phyloP scores from a whole-genome alignment of 208 protist genomes.

The Leishmania guyanensis region DNA sequence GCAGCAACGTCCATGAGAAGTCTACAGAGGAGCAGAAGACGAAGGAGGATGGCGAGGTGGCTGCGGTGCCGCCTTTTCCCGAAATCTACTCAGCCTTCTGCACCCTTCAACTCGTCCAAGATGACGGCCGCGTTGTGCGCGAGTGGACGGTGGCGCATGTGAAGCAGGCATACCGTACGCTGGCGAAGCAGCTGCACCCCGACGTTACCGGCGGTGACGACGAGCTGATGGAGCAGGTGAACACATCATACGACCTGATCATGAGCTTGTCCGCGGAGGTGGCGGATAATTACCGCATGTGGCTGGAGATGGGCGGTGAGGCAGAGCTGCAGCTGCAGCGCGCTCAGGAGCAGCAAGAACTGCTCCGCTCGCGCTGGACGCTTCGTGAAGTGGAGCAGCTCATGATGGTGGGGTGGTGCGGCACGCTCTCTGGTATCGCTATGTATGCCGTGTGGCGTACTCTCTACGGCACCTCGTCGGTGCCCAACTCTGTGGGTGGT shows the following conservation, averaged over 20 bases:
- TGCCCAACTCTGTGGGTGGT: background rate
- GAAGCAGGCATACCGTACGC: conserved; percentile 41
- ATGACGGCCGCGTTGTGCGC: conserved; percentile 17
- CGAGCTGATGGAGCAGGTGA: conserved; percentile 47
- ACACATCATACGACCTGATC: conserved; percentile 40
- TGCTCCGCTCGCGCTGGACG: conserved; percentile 12
- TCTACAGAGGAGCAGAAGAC: background rate
- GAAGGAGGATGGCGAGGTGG: conserved; percentile 8
- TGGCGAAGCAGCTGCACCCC: conserved; percentile 45
- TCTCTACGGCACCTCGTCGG: conserved; percentile 10
- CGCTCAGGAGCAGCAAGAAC: background rate
- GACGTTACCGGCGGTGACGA: conserved; percentile 40
- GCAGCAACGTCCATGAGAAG: background rate
- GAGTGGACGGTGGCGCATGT: conserved; percentile 35
- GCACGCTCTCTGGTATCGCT: conserved; percentile 19
- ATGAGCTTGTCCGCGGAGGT: conserved; percentile 7
- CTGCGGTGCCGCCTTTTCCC: conserved; percentile 12
- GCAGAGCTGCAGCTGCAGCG: conserved; percentile 2
- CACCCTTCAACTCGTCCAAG: conserved; percentile 21
- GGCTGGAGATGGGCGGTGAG: conserved; percentile 35
- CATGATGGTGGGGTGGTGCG: conserved; percentile 35
- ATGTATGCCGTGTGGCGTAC: conserved; percentile 13
- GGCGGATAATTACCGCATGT: conserved; percentile 21
- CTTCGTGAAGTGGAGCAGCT: conserved; percentile 24
- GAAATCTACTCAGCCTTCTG: conserved; percentile 26